These are phyloP conservation scores for Nevesoporus exiguus DNA, from an alignment of 768 basidiomycete species.

Conservation along the genomic window DNA sequence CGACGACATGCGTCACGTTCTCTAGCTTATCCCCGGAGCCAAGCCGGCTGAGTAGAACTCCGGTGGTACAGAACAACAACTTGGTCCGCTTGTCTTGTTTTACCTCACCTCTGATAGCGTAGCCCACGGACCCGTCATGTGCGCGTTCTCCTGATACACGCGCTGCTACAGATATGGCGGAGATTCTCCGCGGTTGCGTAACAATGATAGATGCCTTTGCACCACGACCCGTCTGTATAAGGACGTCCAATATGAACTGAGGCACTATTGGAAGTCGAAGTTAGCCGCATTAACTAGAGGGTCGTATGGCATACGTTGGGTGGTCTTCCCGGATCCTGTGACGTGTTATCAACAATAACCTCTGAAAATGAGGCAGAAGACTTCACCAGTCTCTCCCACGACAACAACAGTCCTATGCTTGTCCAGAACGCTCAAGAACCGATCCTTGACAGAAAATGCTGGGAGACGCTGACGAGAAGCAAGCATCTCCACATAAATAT, in stretches of 20 bases:
- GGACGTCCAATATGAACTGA: constrained; percentile 84
- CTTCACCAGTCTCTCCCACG: constrained; percentile 82
- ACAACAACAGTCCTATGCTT: constrained; percentile 71
- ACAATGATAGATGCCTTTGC: constrained; percentile 72
- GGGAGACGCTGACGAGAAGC: constrained; percentile 61
- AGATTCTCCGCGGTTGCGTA: constrained; percentile 87
- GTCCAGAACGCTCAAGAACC: constrained; percentile 58
- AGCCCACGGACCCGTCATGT: constrained; percentile 79
- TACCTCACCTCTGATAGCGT: constrained; percentile 85
- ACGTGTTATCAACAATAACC: constrained; percentile 1
- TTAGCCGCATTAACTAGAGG: not conserved
- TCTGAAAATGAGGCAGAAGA: not conserved
- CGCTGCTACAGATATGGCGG: constrained; percentile 84
- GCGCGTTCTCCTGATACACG: constrained; percentile 81
- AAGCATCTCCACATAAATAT: constrained; percentile 56
- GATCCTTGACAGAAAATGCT: constrained; percentile 64
- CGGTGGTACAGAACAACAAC: constrained; percentile 89
- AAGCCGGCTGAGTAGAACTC: constrained; percentile 81
- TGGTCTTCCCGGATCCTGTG: constrained; percentile 86
- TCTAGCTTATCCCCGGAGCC: constrained; percentile 68
- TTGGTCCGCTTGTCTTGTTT: constrained; percentile 65
- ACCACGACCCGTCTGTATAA: constrained; percentile 60
- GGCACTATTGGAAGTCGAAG: constrained; percentile 50
- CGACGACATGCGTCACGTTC: constrained; percentile 77
- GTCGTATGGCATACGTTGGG: constrained; percentile 53